Base-by-base conservation (phyloP, 1,139 yeast genomes). In the Groenewaldozyma auringiensis region DNA sequence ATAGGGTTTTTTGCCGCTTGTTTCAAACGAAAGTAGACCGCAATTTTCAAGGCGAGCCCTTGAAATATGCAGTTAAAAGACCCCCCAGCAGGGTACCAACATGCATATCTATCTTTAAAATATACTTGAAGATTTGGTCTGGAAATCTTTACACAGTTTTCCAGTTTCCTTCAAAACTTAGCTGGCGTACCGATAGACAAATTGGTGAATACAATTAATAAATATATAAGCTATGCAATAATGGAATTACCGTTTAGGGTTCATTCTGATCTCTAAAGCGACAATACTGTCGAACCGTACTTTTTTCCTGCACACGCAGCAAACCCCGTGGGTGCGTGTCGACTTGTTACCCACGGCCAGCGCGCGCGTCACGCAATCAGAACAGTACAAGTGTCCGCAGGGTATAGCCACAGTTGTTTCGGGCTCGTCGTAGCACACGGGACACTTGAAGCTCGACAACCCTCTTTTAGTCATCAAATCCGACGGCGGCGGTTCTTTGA, bases 1-100 rank as follows among this genome's bases (percentile, higher is more conserved):
- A 92, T 92, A 56, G 98, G 98, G 0, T 92, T 92, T 61, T 92
- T 92, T 66, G 97, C 96, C 0, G 97, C 85, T 1, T 80, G 86
- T 47, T 83, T 84, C 61, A 76, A 79, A 42, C 67, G 73, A 51
- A 53, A 35, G 4, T 33, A 35, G n/a, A n/a, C n/a, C n/a, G n/a
- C n/a, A n/a, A n/a, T n/a, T n/a, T n/a, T n/a, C n/a, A n/a, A n/a
- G n/a, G n/a, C n/a, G n/a, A 25, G 29, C 6, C 11, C 6, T 25
- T 8, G 6, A 25, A 8, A 25, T 25, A 25, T 25, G 29, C 29
- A 25, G 6, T 25, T 25, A 6, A n/a, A n/a, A n/a, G 6, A 8
- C 29, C 29, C 29, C 29, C 11, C 11, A 25, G 29, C 29, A 25
- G 6, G 29, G 6, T 8, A 25, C 29, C 11, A 25, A 11, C 29